Conservation (phyloP, 2,329 filamentous ascomycete species). For the Calonectria pteridis region DNA sequence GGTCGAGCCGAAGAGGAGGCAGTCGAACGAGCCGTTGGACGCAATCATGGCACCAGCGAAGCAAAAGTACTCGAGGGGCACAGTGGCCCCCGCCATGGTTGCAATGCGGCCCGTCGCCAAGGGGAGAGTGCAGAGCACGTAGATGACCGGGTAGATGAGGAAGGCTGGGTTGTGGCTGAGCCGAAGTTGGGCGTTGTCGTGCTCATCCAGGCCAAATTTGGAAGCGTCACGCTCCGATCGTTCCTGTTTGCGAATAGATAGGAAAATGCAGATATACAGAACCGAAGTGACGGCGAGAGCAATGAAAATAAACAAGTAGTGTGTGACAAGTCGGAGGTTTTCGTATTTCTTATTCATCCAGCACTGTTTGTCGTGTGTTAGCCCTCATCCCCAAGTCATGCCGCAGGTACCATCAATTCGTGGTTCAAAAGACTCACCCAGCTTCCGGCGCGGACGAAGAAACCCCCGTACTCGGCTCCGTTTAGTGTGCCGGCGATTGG, state of each 20-base stretch:
- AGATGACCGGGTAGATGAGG: constrained; percentile 77
- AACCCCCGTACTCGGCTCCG: constrained; percentile 55
- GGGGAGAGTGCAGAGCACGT: constrained; percentile 76
- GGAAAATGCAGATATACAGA: constrained; percentile 57
- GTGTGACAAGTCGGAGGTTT: constrained; percentile 68
- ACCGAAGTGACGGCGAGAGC: constrained; percentile 52
- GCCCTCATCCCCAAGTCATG: neutral
- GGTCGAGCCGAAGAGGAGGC: constrained; percentile 65
- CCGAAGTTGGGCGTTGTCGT: constrained; percentile 25
- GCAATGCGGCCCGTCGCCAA: constrained; percentile 74
- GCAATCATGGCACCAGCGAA: constrained; percentile 71
- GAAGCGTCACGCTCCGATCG: constrained; percentile 9
- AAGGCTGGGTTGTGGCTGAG: constrained; percentile 63
- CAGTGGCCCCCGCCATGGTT: constrained; percentile 66
- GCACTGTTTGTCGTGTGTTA: constrained; percentile 58
- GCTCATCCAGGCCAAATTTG: constrained; percentile 14
- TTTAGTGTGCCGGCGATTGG: constrained; percentile 60
- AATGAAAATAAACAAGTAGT: constrained; percentile 74
- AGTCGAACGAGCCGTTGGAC: constrained; percentile 68
- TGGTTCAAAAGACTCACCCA: constrained; percentile 62
- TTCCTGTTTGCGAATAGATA: constrained; percentile 51
- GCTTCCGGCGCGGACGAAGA: constrained; percentile 74
- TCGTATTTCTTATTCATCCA: constrained; percentile 71
- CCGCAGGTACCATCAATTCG: neutral
- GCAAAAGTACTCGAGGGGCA: constrained; percentile 68